Percentiles rank a stretch among this genome's conserved stretches.
Conservation (phyloP, 768 basidiomycete species). For the Mycena alexandri region DNA sequence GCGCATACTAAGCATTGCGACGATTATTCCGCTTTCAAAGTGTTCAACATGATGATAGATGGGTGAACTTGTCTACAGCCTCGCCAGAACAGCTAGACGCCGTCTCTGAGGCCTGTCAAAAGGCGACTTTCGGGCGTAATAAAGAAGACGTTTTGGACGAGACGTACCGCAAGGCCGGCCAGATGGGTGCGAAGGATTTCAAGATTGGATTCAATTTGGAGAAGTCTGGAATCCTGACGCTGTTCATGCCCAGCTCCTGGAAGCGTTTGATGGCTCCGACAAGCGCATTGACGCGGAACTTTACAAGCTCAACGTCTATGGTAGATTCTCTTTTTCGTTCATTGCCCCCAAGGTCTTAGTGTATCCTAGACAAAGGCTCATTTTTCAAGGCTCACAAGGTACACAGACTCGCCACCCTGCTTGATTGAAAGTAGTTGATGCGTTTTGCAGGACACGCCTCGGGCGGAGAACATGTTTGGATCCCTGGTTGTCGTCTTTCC, state of each 20-base stretch:
- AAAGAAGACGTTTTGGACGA: conserved; percentile 50
- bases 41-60: background rate
- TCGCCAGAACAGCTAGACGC: conserved; percentile 32
- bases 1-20: no score
- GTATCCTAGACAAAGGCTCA: conserved; percentile 42
- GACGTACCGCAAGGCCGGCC: conserved; percentile 51
- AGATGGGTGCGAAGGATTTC: conserved; percentile 48
- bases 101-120: conserved; percentile 45
- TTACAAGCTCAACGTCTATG: conserved; percentile 57
- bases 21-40: background rate
- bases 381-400: conserved; percentile 57
- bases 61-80: conserved; percentile 21
- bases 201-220: conserved; percentile 41
- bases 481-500: conserved; percentile 60
- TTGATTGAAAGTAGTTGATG: no score
- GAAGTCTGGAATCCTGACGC: conserved; percentile 41
- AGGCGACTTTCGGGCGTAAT: conserved; percentile 48
- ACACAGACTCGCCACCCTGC: no score
- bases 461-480: conserved; percentile 53
- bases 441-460: conserved; percentile 49
- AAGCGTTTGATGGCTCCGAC: conserved; percentile 32
- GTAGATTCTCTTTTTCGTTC: conserved; percentile 36
- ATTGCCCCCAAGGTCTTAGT: background rate
- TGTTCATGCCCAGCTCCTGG: conserved; percentile 35
- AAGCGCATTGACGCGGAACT: conserved; percentile 44